Percentiles rank a stretch among this genome's conserved stretches.
Evolutionary conservation across 352 stramenopile genomes (phyloP).

Genomic region (Pythium phragmitis): DNA sequence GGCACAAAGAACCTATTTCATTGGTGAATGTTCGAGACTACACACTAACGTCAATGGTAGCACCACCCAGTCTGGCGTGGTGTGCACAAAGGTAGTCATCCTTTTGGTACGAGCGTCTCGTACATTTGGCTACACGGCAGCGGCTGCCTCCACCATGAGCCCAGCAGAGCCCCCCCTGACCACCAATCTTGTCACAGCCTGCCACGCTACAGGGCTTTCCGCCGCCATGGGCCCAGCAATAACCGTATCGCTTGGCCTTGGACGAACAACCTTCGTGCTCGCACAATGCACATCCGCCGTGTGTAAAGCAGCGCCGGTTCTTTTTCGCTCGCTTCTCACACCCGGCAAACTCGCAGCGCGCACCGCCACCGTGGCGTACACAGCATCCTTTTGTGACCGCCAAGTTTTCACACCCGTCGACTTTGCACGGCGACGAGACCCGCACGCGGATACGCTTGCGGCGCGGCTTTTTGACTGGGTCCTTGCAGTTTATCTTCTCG

Average conservation of each 20-base stretch:
- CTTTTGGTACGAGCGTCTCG: slow-evolving; percentile 37
- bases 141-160: slow-evolving; percentile 39
- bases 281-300: slow-evolving; percentile 24
- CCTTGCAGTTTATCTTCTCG: not conserved
- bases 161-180: slow-evolving; percentile 15
- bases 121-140: slow-evolving; percentile 49
- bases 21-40: no score
- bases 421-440: not conserved
- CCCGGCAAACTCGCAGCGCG: slow-evolving; percentile 9
- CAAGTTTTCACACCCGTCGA: slow-evolving; percentile 2
- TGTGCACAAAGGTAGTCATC: slow-evolving; percentile 11
- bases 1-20: no score
- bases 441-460: slow-evolving; percentile 15
- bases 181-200: slow-evolving; percentile 15
- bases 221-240: slow-evolving; percentile 24
- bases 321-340: slow-evolving; percentile 21
- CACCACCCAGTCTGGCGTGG: not conserved
- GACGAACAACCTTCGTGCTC: slow-evolving; percentile 12
- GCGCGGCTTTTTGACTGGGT: not conserved
- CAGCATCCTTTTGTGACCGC: slow-evolving; percentile 29
- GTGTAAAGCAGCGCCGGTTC: slow-evolving; percentile 16
- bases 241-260: slow-evolving; percentile 26
- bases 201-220: slow-evolving; percentile 7
- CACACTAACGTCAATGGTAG: no score
- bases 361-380: slow-evolving; percentile 37